These are phyloP conservation scores for Pseudomonodictys pantanalensis DNA, from an alignment of 495 filamentous ascomycete genomes.

Conservation along the genomic window DNA sequence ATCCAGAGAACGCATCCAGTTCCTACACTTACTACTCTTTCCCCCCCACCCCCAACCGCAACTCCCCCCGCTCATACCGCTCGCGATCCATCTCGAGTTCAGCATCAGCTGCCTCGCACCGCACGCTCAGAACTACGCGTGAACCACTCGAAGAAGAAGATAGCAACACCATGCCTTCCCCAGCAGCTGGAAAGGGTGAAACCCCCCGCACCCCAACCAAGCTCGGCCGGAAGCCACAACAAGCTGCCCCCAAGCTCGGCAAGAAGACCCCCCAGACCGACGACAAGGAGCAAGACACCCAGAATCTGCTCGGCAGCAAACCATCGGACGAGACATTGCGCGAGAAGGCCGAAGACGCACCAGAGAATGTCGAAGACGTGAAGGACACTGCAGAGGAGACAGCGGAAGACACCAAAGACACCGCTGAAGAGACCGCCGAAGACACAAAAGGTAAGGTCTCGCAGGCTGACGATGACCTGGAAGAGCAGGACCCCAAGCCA, in stretches of 20 bases:
- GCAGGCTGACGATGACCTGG: slow-evolving; percentile 35
- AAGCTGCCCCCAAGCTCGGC: slow-evolving; percentile 43
- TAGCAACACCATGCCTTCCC: slow-evolving; percentile 46
- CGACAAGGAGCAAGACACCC: slow-evolving; percentile 37
- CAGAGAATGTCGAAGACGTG: slow-evolving; percentile 31
- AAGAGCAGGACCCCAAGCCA: slow-evolving; percentile 41
- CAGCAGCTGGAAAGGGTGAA: slow-evolving; percentile 48
- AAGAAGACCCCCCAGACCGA: slow-evolving; percentile 36
- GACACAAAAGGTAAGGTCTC: slow-evolving; percentile 38
- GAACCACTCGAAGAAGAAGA: slow-evolving; percentile 20
- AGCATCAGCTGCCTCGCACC: slow-evolving; percentile 28
- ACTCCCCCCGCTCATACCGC: slow-evolving; percentile 38
- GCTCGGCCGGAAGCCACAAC: slow-evolving; percentile 47
- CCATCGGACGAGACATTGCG: slow-evolving; percentile 30
- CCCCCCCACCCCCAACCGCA: slow-evolving; percentile 48
- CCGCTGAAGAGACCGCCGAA: slow-evolving; percentile 19
- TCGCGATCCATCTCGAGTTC: slow-evolving; percentile 40
- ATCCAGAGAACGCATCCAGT: slow-evolving; percentile 44
- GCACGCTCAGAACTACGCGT: slow-evolving; percentile 25
- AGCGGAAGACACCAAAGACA: background rate
- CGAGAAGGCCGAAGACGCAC: slow-evolving; percentile 29
- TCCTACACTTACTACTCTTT: slow-evolving; percentile 54
- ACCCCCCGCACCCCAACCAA: slow-evolving; percentile 53
- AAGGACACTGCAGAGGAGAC: slow-evolving; percentile 27
- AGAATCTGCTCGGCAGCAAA: slow-evolving; percentile 38